Evolutionary conservation across 2,329 filamentous ascomycete genomes (phyloP).

Genomic region (Nemania serpens): DNA sequence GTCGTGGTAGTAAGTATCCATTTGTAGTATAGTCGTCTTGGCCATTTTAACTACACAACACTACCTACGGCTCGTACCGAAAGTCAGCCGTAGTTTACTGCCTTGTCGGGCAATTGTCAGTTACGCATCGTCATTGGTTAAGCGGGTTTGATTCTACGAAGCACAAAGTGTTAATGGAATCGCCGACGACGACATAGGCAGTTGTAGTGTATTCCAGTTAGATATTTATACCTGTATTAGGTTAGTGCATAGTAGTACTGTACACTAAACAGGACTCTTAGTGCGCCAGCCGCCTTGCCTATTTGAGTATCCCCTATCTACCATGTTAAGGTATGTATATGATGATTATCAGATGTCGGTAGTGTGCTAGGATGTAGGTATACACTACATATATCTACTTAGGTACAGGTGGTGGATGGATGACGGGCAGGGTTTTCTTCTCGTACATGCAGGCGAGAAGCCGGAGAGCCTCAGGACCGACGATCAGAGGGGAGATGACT

Average conservation of each 20-base stretch:
- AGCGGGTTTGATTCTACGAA: no score
- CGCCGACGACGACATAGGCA: constrained; percentile 11
- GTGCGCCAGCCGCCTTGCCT: constrained; percentile 20
- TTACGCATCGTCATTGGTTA: constrained; percentile 2
- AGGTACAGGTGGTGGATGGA: not conserved
- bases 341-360: not conserved
- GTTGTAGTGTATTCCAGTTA: not conserved
- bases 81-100: constrained; percentile 11
- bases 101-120: constrained; percentile 16
- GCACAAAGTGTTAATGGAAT: constrained; percentile 24
- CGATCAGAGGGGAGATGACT: constrained; percentile 6
- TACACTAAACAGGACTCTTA: constrained; percentile 1
- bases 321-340: not conserved
- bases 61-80: constrained; percentile 22
- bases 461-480: constrained; percentile 19
- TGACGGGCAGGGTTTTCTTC: not conserved
- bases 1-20: not conserved
- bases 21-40: constrained; percentile 12
- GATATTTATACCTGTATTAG: not conserved
- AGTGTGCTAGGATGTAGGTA: not conserved
- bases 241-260: not conserved
- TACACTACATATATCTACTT: not conserved
- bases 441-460: not conserved
- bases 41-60: constrained; percentile 1
- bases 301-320: constrained; percentile 20